Evolutionary conservation across 306 rosid species (phyloP).

Genomic region (Lathyrus tuberosus): DNA sequence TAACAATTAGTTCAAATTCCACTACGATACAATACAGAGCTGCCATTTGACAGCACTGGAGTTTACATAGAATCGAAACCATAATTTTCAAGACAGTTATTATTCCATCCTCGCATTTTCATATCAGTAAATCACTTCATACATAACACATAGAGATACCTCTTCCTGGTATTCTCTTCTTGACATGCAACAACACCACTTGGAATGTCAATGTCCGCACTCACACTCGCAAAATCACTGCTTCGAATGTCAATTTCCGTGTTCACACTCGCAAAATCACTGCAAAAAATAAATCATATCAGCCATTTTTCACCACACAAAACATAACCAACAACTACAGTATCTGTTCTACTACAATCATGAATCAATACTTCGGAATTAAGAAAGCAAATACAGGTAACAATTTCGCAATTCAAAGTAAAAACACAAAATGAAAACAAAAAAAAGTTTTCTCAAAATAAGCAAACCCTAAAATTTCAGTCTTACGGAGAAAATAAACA

Average conservation of each 20-base stretch:
- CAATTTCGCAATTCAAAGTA: not conserved
- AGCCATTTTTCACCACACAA: slow-evolving; percentile 30
- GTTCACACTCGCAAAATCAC: slow-evolving; percentile 40
- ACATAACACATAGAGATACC: slow-evolving; percentile 49
- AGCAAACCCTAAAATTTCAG: slow-evolving; percentile 1
- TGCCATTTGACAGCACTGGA: not conserved
- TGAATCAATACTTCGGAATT: no score
- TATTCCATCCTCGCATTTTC: not conserved
- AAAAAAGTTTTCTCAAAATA: not conserved
- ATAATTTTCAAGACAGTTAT: slow-evolving; percentile 15
- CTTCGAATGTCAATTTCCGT: slow-evolving; percentile 51
- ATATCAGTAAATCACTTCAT: slow-evolving; percentile 17
- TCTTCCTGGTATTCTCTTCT: slow-evolving; percentile 64
- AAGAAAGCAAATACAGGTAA: not conserved
- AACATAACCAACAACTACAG: slow-evolving; percentile 1
- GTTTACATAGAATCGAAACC: slow-evolving; percentile 22
- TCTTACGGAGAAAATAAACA: not conserved
- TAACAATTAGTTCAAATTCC: not conserved
- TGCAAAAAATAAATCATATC: not conserved
- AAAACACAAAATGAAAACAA: not conserved
- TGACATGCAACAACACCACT: slow-evolving; percentile 44
- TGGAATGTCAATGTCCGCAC: slow-evolving; percentile 51
- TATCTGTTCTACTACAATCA: no score
- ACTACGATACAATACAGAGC: no score
- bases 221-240: slow-evolving; percentile 43